These are phyloP conservation scores for Oryza meridionalis DNA, from an alignment of 176 grass and related monocot species.

Conservation along the genomic window DNA sequence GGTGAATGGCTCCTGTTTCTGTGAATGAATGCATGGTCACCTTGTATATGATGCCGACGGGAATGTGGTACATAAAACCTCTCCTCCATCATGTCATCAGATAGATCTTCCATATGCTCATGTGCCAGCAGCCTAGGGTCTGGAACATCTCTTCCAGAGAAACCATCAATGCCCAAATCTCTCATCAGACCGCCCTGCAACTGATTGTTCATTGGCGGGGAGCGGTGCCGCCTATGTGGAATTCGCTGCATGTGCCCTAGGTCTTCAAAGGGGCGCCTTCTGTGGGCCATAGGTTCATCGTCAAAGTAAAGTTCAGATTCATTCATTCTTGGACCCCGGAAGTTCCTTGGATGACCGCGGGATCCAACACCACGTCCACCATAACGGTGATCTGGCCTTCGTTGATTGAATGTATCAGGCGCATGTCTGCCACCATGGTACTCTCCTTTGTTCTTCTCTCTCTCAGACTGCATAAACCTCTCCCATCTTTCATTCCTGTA, in stretches of 20 bases:
- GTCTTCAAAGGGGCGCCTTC: conserved; percentile 42
- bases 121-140: conserved; percentile 35
- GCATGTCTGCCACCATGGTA: conserved; percentile 40
- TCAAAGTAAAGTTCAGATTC: conserved; percentile 36
- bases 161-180: conserved; percentile 35
- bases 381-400: conserved; percentile 33
- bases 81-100: conserved; percentile 51
- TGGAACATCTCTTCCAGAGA: conserved; percentile 31
- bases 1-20: conserved; percentile 54
- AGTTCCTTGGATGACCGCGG: conserved; percentile 42
- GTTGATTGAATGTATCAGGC: conserved; percentile 37
- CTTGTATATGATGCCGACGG: conserved; percentile 28
- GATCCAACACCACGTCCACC: conserved; percentile 31
- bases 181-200: conserved; percentile 37
- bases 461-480: conserved; percentile 47
- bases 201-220: conserved; percentile 28
- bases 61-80: conserved; percentile 36
- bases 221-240: conserved; percentile 32
- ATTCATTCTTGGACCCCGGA: conserved; percentile 48
- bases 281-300: conserved; percentile 37
- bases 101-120: conserved; percentile 38
- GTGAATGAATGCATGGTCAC: conserved; percentile 42
- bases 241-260: conserved; percentile 20
- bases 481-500: conserved; percentile 68
- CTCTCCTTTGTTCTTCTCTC: conserved; percentile 42